Evolutionary conservation across 768 basidiomycete species (phyloP).

Genomic region (Ramaria rubella): DNA sequence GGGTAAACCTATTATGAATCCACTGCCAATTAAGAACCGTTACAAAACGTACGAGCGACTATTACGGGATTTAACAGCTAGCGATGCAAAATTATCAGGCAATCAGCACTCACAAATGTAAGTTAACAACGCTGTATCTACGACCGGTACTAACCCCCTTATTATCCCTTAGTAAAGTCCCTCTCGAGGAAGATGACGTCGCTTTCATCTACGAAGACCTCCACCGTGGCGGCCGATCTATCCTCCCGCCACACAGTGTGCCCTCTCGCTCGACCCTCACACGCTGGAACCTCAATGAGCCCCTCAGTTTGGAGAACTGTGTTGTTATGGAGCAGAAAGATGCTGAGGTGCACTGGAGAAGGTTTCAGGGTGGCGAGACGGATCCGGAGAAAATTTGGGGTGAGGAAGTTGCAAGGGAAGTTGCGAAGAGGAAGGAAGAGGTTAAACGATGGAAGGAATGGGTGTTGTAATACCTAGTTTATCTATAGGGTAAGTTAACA

Average conservation of each 20-base stretch:
- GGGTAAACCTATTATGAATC: slow-evolving; percentile 74
- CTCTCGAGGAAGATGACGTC: slow-evolving; percentile 79
- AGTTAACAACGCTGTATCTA: background rate
- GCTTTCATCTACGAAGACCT: slow-evolving; percentile 84
- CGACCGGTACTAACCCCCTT: background rate
- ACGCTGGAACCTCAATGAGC: slow-evolving; percentile 68
- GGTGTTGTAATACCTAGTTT: slow-evolving; percentile 28
- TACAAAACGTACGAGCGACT: slow-evolving; percentile 79
- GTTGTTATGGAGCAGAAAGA: slow-evolving; percentile 78
- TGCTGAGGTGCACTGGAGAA: slow-evolving; percentile 56
- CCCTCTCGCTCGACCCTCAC: slow-evolving; percentile 67
- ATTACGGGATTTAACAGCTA: slow-evolving; percentile 64
- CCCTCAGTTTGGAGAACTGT: slow-evolving; percentile 71
- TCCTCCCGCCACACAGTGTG: slow-evolving; percentile 71
- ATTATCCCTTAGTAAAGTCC: slow-evolving; percentile 47
- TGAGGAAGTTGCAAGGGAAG: slow-evolving; percentile 47
- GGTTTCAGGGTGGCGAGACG: slow-evolving; percentile 25
- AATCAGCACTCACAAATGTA: slow-evolving; percentile 11
- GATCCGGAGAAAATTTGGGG: slow-evolving; percentile 65
- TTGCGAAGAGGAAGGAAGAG: slow-evolving; percentile 54
- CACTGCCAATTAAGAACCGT: slow-evolving; percentile 79
- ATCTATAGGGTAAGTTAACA: too few species aligned
- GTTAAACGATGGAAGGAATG: slow-evolving; percentile 49
- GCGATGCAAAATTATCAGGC: slow-evolving; percentile 66
- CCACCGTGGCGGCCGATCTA: slow-evolving; percentile 62